Conservation (phyloP, 2,329 filamentous ascomycete species). For the Apiospora sp. region DNA sequence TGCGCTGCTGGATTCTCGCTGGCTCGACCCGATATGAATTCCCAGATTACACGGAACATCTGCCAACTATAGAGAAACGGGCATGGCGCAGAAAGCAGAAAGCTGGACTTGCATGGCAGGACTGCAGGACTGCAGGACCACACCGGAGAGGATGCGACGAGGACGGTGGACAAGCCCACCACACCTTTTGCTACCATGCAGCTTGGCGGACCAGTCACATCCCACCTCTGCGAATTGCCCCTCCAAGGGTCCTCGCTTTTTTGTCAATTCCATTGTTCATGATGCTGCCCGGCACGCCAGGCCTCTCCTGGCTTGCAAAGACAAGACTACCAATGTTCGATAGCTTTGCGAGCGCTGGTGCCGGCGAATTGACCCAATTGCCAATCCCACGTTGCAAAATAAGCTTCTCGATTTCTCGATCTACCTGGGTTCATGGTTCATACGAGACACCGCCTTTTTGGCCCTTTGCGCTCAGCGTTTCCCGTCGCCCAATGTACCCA, state of each 20-base stretch:
- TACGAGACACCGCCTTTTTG: constrained; percentile 4
- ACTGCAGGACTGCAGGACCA: background rate
- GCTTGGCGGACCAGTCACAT: constrained; percentile 19
- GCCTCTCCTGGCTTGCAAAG: background rate
- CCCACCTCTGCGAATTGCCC: constrained; percentile 13
- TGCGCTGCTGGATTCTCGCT: constrained; percentile 12
- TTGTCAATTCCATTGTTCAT: constrained; percentile 15
- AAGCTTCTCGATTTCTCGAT: constrained; percentile 1
- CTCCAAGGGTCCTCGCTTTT: constrained; percentile 21
- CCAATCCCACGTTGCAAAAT: constrained; percentile 14
- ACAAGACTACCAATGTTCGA: background rate
- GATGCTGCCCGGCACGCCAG: background rate
- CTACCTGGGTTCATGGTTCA: constrained; percentile 13
- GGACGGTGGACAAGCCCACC: constrained; percentile 21
- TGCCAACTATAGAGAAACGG: constrained; percentile 24
- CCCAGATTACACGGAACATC: constrained; percentile 19
- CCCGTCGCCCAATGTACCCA: constrained; percentile 7
- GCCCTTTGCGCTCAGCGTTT: background rate
- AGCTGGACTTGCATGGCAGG: background rate
- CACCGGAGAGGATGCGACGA: constrained; percentile 24
- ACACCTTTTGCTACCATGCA: constrained; percentile 17
- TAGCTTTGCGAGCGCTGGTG: background rate
- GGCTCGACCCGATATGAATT: constrained; percentile 20
- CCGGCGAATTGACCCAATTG: constrained; percentile 9
- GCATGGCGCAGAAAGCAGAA: constrained; percentile 18